phyloP scores from a whole-genome alignment of 2,329 filamentous ascomycete species.

The Raffaelea arxii region DNA sequence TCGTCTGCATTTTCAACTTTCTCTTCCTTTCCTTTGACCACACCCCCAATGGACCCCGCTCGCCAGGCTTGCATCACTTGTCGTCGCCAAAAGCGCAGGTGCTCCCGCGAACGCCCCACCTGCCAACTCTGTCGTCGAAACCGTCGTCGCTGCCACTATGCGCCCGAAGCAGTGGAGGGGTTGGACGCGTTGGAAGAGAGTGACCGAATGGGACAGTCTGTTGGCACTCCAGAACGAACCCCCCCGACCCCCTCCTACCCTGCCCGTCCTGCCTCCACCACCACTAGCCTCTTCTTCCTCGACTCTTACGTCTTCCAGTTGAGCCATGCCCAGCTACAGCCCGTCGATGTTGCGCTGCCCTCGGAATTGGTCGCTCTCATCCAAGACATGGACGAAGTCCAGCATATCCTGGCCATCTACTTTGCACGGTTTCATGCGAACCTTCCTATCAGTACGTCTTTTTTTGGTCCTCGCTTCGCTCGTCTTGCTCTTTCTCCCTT shows the following conservation, averaged over 20 bases:
- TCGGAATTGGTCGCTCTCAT: slow-evolving; percentile 2
- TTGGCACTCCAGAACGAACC: too few species aligned
- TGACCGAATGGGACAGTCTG: too few species aligned
- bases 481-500: too few species aligned
- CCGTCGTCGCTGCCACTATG: slow-evolving; percentile 5
- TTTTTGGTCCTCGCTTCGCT: not conserved
- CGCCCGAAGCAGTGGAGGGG: slow-evolving; percentile 3
- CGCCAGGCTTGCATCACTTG: slow-evolving; percentile 10
- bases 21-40: too few species aligned
- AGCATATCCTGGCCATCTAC: slow-evolving; percentile 3
- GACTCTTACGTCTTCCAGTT: slow-evolving; percentile 10
- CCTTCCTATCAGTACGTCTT: slow-evolving; percentile 7
- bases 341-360: slow-evolving; percentile 2
- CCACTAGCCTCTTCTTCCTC: slow-evolving; percentile 10
- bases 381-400: not conserved
- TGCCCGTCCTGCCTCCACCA: not conserved
- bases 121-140: slow-evolving; percentile 9
- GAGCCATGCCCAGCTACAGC: not conserved
- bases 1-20: too few species aligned
- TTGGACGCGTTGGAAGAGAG: too few species aligned
- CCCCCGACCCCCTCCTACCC: not conserved
- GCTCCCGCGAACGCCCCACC: slow-evolving; percentile 6
- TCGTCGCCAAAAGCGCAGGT: slow-evolving; percentile 8
- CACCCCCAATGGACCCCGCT: not conserved
- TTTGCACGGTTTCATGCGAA: slow-evolving; percentile 6